Base-by-base conservation (phyloP, 495 filamentous ascomycete species). In the Lasiosphaeris hirsuta region DNA sequence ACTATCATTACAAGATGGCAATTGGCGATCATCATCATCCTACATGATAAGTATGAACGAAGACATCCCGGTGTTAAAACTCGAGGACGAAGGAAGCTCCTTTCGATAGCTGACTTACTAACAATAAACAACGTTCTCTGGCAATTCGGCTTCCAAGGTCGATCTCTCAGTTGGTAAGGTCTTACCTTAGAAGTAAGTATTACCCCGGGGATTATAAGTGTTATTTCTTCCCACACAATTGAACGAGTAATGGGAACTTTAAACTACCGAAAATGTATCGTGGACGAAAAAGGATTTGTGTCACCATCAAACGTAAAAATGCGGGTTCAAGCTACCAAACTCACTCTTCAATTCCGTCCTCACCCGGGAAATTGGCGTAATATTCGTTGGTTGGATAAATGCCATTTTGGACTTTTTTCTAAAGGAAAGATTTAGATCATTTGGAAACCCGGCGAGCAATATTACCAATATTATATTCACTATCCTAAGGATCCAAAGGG, bases 191-290 rank as follows among this genome's bases (percentile, higher is more conserved):
- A 18, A 45, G 42, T n/a, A 45, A n/a, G 42, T 14, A 45, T 45
- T 6, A 8, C 15, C 23, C 23, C 5, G 17, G 42, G 42, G 3
- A 45, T 30, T 30, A 30, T 30, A 2, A 5, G 23, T 5, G 23
- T 30, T 30, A 2, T 45, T 45, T 45, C 15, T 9, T 14, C 42
- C 9, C 42, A n/a, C 17, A 45, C 15, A 18, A 45, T 45, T n/a
- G 42, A 45, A 45, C 42, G 42, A 45, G 42, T 8, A 15, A 45
- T 45, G 42, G 42, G 42, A 6, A 45, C 42, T n/a, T 18, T 45
- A 9, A 2, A 18, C 15, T 45, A 45, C 18, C 15, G 42, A 9
- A 45, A 45, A 45, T 45, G 42, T 18, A 45, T 45, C 15, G 42
- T n/a, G 2, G 6, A n/a, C 42, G 42, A 45, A 18, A 45, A 45